Evolutionary conservation across 2,329 filamentous ascomycete species (phyloP), one percentile per base, ranked within the genome.

Genomic region (Colletotrichum tanaceti): DNA sequence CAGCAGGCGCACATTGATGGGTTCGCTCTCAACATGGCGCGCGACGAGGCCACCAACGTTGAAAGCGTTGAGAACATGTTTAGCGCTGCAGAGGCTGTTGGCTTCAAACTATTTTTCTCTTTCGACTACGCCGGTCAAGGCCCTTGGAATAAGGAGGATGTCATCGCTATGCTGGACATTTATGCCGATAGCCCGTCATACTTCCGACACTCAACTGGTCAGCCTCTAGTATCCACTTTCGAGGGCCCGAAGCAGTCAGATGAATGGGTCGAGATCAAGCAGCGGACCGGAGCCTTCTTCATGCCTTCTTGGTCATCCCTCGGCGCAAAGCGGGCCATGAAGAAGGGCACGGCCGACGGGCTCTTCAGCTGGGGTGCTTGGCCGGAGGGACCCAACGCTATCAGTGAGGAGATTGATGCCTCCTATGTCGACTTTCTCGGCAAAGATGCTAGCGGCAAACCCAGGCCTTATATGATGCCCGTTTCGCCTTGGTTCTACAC

Each of bases 301-400:
- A n/a, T n/a, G n/a, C n/a, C n/a, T n/a, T n/a, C n/a, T n/a, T n/a
- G n/a, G n/a, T n/a, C n/a, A n/a, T n/a, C n/a, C n/a, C 72, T 79
- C 10, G 81, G 81, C 9, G 74, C 74, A 2, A 61, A 71, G 11
- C 43, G 58, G 1, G 73, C 76, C 47, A 38, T 68, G 28, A 43
- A 20, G 14, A 35, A n/a, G n/a, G 70, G 71, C 20, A 68, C 70
- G 1, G 66, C 73, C 9, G 77, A 81, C 65, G 79, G 79, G 0
- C 73, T 79, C 1, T 80, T 81, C 72, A 74, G 66, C 53, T 82
- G 77, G 79, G 73, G 73, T 9, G 75, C 74, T 14, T 82, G 79
- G 80, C 77, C 79, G 0, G 85, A 85, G 22, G 86, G 87, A 73
- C 81, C 83, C 1, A 83, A 85, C 74, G 86, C 87, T 74, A 85